Evolutionary conservation across 1,284 basidiomycete genomes (phyloP).

Genomic region (Leccinum subatratum): DNA sequence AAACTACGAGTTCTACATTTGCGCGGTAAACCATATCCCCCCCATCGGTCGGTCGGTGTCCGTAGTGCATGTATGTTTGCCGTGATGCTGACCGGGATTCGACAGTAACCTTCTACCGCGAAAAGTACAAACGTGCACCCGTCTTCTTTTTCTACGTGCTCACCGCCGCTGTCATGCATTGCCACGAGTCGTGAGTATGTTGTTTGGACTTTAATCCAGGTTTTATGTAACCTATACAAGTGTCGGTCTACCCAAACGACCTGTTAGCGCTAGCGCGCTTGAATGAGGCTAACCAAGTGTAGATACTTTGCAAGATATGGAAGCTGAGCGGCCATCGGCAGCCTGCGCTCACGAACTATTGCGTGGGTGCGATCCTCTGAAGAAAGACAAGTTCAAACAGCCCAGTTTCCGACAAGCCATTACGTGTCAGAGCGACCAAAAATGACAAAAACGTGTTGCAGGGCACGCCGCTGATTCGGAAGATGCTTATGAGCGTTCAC

Average conservation of each 20-base stretch:
- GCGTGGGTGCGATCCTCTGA: slow-evolving; percentile 55
- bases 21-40: slow-evolving; percentile 65
- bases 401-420: slow-evolving; percentile 15
- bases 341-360: slow-evolving; percentile 70
- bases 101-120: slow-evolving; percentile 55
- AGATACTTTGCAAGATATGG: slow-evolving; percentile 66
- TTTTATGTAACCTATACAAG: slow-evolving; percentile 26
- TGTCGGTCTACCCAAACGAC: slow-evolving; percentile 58
- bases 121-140: slow-evolving; percentile 60
- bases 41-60: slow-evolving; percentile 51
- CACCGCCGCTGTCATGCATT: slow-evolving; percentile 77
- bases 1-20: slow-evolving; percentile 65
- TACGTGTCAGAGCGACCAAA: slow-evolving; percentile 38
- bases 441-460: slow-evolving; percentile 33
- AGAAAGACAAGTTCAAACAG: slow-evolving; percentile 25
- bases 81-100: slow-evolving; percentile 3
- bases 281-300: slow-evolving; percentile 59
- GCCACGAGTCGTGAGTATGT: slow-evolving; percentile 51
- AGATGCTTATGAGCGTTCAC: slow-evolving; percentile 26
- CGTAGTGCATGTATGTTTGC: neutral
- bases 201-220: neutral
- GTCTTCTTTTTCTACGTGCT: slow-evolving; percentile 82
- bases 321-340: slow-evolving; percentile 73
- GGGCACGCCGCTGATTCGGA: slow-evolving; percentile 33
- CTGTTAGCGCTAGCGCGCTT: slow-evolving; percentile 48